Percentiles rank a stretch among this genome's conserved stretches.
phyloP scores from a whole-genome alignment of 306 rosid genomes.

The Castanospermum australe region DNA sequence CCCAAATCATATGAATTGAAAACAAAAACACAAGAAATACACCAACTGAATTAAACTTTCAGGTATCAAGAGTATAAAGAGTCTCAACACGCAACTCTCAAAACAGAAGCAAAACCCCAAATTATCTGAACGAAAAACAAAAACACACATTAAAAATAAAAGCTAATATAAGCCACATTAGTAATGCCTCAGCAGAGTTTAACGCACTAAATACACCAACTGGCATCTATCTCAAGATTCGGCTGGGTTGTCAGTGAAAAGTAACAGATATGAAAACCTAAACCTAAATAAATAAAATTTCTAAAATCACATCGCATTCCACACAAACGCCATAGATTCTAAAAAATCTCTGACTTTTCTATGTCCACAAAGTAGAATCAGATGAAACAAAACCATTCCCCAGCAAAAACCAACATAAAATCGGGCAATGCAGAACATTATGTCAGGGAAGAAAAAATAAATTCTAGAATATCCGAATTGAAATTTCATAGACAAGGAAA shows the following conservation, averaged over 20 bases:
- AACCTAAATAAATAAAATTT: not conserved
- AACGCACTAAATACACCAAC: not conserved
- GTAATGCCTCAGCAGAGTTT: not conserved
- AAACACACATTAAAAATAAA: not conserved
- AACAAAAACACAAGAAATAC: not conserved
- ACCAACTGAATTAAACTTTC: no score
- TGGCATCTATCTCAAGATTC: not conserved
- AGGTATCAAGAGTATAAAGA: not conserved
- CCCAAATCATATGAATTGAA: not conserved
- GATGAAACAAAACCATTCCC: no score
- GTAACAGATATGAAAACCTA: not conserved
- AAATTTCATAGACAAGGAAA: no score
- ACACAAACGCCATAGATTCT: not conserved
- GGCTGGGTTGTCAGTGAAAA: not conserved
- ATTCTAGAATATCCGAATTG: no score
- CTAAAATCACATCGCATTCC: not conserved
- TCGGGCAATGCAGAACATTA: no score
- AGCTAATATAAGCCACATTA: not conserved
- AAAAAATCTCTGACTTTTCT: not conserved
- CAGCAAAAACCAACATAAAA: not conserved
- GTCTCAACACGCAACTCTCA: not conserved
- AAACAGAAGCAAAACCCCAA: not conserved
- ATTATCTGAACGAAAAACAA: not conserved
- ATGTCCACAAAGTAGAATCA: no score
- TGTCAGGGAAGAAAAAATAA: no score